Base-by-base conservation (phyloP, 2,329 filamentous ascomycete genomes). In the Graphilbum fragrans region DNA sequence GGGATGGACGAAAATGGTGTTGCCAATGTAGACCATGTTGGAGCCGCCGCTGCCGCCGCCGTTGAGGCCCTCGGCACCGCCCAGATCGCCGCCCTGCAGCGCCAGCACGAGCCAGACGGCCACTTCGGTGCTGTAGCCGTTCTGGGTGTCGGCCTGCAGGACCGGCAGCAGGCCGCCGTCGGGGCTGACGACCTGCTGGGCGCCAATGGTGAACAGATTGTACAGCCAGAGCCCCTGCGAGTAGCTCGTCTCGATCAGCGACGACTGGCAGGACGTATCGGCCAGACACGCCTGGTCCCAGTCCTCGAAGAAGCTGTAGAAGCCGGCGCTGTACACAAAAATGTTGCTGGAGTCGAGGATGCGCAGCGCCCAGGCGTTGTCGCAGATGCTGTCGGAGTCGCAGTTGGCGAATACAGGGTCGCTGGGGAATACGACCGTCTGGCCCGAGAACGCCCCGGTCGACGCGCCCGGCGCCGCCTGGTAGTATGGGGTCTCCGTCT, bases 401-500 rank as follows among this genome's bases (percentile, higher is more conserved):
- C 51, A 49, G 42, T 38, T 29, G 2, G 49, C n/a, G n/a, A n/a
- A n/a, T n/a, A n/a, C n/a, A n/a, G n/a, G 41, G 19, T 50, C 49
- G 10, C 37, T 35, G 19, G 17, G 7, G 16, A 33, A 22, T 8
- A 29, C 42, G 21, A 27, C 25, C n/a, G 38, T 38, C 9, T 8
- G 8, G 33, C 38, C 41, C 35, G 42, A 54, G 2, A 49, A 53
- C 20, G 39, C 51, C n/a, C n/a, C n/a, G n/a, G n/a, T n/a, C 12
- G 48, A 45, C 3, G 49, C 48, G 3, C 38, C 80, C 66, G 53
- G 50, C 21, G 29, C 80, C 66, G 53, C 50, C 39, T 58, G 54
- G 61, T 72, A 79, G 60, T 69, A 74, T 11, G 80, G 75, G 2
- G 77, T 81, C 55, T 86, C 81, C 1, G 74, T 75, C 54, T 85